Percentiles rank a stretch among this genome's conserved stretches.
These are phyloP conservation scores for Mucor lusitanicus DNA, from an alignment of 371 early-diverging fungal genomes.

Conservation along the genomic window DNA sequence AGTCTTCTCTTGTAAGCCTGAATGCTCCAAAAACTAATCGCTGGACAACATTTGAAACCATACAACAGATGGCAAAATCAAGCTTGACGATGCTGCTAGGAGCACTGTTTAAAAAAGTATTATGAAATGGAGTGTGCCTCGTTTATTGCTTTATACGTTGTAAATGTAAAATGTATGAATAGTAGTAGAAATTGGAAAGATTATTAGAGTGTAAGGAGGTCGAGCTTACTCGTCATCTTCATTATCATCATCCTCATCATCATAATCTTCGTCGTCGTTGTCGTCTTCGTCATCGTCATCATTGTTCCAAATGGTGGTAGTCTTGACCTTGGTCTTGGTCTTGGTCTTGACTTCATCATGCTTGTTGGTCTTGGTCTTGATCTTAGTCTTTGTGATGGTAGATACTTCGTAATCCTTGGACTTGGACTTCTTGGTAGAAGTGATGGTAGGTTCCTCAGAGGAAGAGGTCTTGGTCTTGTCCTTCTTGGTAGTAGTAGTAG, in stretches of 20 bases:
- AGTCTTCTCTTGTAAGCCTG: too few relatives aligned
- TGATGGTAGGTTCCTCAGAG: not conserved
- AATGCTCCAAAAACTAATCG: too few relatives aligned
- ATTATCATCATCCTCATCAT: not conserved
- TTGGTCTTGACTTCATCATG: not conserved
- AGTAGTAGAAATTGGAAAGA: not conserved
- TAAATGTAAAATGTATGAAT: not conserved
- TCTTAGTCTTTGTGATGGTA: not conserved
- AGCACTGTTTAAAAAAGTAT: not conserved
- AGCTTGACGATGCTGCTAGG: too few relatives aligned
- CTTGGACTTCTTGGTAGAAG: not conserved
- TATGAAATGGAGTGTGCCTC: not conserved
- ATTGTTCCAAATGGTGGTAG: not conserved
- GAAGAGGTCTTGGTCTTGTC: not conserved
- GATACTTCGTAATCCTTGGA: not conserved
- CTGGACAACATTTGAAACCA: too few relatives aligned
- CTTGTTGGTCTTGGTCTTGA: not conserved
- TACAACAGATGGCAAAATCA: too few relatives aligned
- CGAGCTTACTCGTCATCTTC: not conserved
- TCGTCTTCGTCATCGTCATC: not conserved
- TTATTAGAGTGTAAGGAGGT: not conserved
- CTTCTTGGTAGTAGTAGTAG: not conserved
- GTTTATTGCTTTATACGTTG: not conserved
- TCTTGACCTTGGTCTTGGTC: not conserved
- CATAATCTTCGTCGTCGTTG: not conserved